A percentile compares a stretch with the other conserved stretches of the same genome.
phyloP scores from a whole-genome alignment of 352 stramenopile species.

The Phytophthora pseudosyringae region DNA sequence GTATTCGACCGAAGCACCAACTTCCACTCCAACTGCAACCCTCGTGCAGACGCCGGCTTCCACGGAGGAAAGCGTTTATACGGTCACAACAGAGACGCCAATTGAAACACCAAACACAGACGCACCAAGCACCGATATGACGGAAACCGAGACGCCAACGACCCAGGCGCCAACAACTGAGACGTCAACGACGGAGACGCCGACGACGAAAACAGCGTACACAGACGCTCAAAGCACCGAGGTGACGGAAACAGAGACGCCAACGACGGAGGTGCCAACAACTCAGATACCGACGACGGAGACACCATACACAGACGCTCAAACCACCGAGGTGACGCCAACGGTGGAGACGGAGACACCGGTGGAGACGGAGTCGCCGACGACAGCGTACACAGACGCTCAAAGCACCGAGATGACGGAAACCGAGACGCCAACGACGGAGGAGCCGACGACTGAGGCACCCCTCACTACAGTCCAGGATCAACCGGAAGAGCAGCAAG shows the following conservation, averaged over 20 bases:
- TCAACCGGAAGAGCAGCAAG: constrained; percentile 9
- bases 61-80: constrained; percentile 13
- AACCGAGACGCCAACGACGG: too few species aligned
- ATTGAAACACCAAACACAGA: neutral
- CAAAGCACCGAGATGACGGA: too few species aligned
- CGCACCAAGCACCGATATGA: neutral
- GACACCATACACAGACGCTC: neutral
- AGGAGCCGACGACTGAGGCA: neutral
- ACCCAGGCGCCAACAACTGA: neutral
- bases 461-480: constrained; percentile 2
- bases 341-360: neutral
- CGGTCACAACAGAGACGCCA: neutral
- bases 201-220: neutral
- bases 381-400: too few species aligned
- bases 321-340: neutral
- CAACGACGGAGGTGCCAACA: neutral
- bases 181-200: neutral
- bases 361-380: neutral
- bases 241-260: too few species aligned
- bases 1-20: constrained; percentile 16
- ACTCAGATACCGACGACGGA: constrained; percentile 1
- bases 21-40: constrained; percentile 5
- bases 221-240: constrained; percentile 3
- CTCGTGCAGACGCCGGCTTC: neutral
- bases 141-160: neutral